phyloP scores from a whole-genome alignment of 2,329 filamentous ascomycete species.

The Colletotrichum filicis region DNA sequence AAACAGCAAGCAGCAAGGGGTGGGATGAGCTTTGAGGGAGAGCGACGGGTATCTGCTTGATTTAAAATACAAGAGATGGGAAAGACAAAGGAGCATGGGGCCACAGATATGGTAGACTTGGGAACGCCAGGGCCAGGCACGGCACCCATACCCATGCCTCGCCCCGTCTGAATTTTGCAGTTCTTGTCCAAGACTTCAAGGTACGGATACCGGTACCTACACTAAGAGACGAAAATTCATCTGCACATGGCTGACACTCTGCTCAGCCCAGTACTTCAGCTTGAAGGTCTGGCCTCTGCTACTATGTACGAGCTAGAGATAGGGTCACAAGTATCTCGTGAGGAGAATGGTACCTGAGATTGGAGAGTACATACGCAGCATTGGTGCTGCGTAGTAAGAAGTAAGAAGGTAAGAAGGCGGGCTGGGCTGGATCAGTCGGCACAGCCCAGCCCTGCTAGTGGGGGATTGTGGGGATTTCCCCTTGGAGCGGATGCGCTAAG shows the following conservation, averaged over 20 bases:
- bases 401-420: too few relatives aligned
- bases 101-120: not conserved
- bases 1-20: not conserved
- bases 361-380: too few relatives aligned
- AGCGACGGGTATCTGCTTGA: not conserved
- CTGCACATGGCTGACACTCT: not conserved
- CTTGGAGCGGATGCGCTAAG: conserved; percentile 24
- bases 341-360: too few relatives aligned
- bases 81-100: not conserved
- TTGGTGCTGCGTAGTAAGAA: too few relatives aligned
- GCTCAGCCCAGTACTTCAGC: not conserved
- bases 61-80: not conserved
- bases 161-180: not conserved
- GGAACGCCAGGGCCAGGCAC: not conserved
- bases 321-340: not conserved
- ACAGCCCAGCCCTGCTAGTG: conserved; percentile 31
- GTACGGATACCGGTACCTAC: too few relatives aligned
- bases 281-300: not conserved
- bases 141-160: not conserved
- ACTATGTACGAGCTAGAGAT: not conserved
- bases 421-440: conserved; percentile 32
- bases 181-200: not conserved
- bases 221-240: not conserved
- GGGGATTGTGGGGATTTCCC: conserved; percentile 26
- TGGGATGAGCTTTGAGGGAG: not conserved